Conservation (phyloP, 106 monocot genomes). For the Agapanthus africanus region DNA sequence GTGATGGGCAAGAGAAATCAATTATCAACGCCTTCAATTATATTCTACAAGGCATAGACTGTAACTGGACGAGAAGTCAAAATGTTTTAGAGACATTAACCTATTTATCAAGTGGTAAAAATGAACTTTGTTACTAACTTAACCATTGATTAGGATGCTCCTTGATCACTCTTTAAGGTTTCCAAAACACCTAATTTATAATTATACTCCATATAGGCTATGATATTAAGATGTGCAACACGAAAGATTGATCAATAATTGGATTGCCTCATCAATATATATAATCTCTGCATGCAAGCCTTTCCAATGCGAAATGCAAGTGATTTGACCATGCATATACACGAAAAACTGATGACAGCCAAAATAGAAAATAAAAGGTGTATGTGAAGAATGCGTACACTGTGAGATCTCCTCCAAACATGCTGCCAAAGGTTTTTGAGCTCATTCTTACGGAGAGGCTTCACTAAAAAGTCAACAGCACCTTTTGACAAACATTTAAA, state of each 20-base stretch:
- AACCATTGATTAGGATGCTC: not conserved
- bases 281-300: not conserved
- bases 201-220: too few relatives aligned
- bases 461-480: slow-evolving; percentile 97
- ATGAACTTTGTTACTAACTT: not conserved
- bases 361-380: not conserved
- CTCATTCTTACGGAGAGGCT: slow-evolving; percentile 95
- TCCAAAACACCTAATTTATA: not conserved
- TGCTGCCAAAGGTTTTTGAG: slow-evolving; percentile 99
- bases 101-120: not conserved
- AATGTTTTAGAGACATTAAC: not conserved
- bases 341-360: not conserved
- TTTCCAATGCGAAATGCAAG: not conserved
- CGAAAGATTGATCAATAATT: not conserved
- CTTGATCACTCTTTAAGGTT: not conserved
- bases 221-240: not conserved
- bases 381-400: slow-evolving; percentile 23
- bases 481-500: slow-evolving; percentile 96
- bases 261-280: not conserved
- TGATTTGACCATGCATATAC: not conserved
- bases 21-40: too few relatives aligned
- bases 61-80: too few relatives aligned
- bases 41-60: too few relatives aligned
- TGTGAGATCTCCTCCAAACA: slow-evolving; percentile 88
- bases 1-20: not conserved